phyloP scores from a whole-genome alignment of 2,329 filamentous ascomycete species.

The Bipolaris zeicola region DNA sequence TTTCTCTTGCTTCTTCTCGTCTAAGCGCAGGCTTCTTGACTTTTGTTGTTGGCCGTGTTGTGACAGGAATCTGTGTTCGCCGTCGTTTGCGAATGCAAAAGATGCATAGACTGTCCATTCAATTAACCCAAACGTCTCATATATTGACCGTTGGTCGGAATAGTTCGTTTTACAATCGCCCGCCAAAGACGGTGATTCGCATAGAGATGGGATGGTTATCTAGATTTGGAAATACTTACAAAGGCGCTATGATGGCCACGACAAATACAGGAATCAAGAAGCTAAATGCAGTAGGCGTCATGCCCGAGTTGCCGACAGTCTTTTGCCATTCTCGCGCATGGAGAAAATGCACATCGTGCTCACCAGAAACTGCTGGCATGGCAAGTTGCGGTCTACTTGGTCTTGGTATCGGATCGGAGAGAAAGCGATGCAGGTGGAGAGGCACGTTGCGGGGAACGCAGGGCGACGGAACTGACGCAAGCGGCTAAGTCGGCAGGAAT shows the following conservation, averaged over 20 bases:
- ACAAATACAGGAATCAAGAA: constrained; percentile 39
- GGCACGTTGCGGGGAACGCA: constrained; percentile 1
- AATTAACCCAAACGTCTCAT: not conserved
- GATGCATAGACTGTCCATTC: constrained; percentile 22
- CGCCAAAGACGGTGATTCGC: not conserved
- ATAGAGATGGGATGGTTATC: not conserved
- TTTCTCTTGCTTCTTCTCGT: constrained; percentile 30
- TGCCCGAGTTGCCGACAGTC: constrained; percentile 25
- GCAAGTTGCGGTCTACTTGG: not conserved
- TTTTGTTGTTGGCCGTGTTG: constrained; percentile 1
- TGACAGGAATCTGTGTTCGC: constrained; percentile 10
- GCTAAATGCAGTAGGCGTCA: constrained; percentile 37
- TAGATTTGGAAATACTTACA: constrained; percentile 27
- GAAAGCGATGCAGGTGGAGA: not conserved
- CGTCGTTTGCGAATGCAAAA: constrained; percentile 29
- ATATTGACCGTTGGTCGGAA: too few relatives aligned
- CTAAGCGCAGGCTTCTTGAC: constrained; percentile 25
- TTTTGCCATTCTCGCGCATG: constrained; percentile 22
- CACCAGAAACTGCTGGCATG: constrained; percentile 21
- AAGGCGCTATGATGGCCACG: constrained; percentile 34
- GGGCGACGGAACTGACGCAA: not conserved
- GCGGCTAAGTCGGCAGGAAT: not conserved
- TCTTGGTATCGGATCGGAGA: not conserved
- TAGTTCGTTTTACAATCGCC: not conserved
- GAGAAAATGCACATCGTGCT: constrained; percentile 5